phyloP scores from a whole-genome alignment of 805 yeast genomes.

The Pichia cabralensis region DNA sequence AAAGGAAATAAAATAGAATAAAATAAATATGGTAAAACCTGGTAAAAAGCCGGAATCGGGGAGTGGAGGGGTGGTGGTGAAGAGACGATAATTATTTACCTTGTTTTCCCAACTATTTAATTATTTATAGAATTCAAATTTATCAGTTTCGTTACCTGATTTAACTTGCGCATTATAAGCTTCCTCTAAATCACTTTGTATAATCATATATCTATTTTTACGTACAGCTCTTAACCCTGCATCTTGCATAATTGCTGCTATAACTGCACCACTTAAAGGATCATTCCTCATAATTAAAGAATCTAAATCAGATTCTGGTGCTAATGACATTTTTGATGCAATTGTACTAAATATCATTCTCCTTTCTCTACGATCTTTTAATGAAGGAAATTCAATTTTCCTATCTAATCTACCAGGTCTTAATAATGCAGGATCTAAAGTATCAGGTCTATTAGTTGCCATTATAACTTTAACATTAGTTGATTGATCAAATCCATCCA shows the following conservation, averaged over 20 bases:
- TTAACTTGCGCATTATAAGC: conserved; percentile 96
- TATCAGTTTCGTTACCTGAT: conserved; percentile 90
- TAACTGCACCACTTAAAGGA: conserved; percentile 93
- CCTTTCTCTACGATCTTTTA: conserved; percentile 96
- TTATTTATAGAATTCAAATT: conserved; percentile 92
- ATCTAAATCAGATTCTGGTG: conserved; percentile 96
- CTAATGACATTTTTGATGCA: conserved; percentile 94
- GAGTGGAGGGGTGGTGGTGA: too few relatives aligned
- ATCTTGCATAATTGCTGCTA: conserved; percentile 99
- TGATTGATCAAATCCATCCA: conserved; percentile 98
- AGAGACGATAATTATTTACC: too few relatives aligned
- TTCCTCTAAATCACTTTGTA: conserved; percentile 94
- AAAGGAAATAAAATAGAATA: background rate
- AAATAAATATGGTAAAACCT: too few relatives aligned
- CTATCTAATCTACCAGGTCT: conserved; percentile 98
- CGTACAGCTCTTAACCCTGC: conserved; percentile 98
- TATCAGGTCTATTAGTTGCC: conserved; percentile 99
- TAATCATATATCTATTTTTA: conserved; percentile 92
- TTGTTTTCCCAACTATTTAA: background rate
- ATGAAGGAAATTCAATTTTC: conserved; percentile 93
- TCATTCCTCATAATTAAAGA: conserved; percentile 91
- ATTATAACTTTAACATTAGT: conserved; percentile 94
- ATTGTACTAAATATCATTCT: conserved; percentile 92
- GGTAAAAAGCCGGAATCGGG: too few relatives aligned
- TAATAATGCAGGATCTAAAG: conserved; percentile 93